These are phyloP conservation scores for Cryptococcus jaspeensis DNA, from an alignment of 1,284 basidiomycete genomes.

Conservation along the genomic window DNA sequence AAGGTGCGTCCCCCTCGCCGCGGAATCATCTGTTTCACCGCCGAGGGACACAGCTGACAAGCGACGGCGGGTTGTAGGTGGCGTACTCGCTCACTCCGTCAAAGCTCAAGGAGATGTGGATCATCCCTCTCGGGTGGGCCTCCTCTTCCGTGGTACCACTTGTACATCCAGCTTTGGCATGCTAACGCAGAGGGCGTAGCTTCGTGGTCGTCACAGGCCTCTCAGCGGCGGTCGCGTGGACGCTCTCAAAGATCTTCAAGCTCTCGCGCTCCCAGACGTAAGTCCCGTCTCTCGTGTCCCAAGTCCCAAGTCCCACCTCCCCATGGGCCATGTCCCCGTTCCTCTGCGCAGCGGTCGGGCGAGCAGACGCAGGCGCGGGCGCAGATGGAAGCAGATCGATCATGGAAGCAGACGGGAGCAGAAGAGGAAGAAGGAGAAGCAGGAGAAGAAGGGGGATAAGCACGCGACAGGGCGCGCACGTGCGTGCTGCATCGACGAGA, in stretches of 20 bases:
- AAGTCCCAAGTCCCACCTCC: too few relatives aligned
- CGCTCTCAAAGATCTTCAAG: conserved; percentile 47
- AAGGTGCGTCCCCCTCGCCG: conserved; percentile 78
- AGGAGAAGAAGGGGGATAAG: too few relatives aligned
- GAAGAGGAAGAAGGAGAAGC: too few relatives aligned
- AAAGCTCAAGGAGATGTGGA: conserved; percentile 84
- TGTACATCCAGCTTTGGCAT: not conserved
- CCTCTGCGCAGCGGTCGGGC: too few relatives aligned
- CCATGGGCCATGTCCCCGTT: too few relatives aligned
- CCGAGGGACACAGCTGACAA: not conserved
- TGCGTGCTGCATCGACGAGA: not conserved
- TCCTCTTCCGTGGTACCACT: not conserved
- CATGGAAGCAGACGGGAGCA: too few relatives aligned
- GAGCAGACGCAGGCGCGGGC: too few relatives aligned
- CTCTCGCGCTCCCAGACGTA: conserved; percentile 52
- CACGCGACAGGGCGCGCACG: not conserved
- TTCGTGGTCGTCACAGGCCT: conserved; percentile 69
- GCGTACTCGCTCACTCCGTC: conserved; percentile 56
- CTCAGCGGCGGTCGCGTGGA: conserved; percentile 56
- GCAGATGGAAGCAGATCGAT: too few relatives aligned
- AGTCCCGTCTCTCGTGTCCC: conserved; percentile 9
- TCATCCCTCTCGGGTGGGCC: conserved; percentile 78
- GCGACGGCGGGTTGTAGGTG: conserved; percentile 25
- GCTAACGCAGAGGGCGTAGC: conserved; percentile 19
- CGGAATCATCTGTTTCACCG: not conserved